phyloP scores from a whole-genome alignment of 768 basidiomycete genomes.

The Boletus pseudo-olivaceus region DNA sequence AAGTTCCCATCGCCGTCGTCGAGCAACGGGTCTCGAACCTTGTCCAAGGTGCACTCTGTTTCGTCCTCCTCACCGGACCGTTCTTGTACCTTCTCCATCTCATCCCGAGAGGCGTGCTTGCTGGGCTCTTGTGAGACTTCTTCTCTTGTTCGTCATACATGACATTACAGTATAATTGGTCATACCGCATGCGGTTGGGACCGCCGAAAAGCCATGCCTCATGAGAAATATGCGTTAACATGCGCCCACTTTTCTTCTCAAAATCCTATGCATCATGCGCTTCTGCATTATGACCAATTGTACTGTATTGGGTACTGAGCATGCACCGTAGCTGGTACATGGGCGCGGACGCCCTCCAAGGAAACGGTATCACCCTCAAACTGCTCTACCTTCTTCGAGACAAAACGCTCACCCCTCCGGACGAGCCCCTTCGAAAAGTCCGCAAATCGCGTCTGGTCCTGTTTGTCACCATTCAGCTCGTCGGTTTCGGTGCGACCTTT shows the following conservation, averaged over 20 bases:
- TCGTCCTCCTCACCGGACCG: slow-evolving; percentile 78
- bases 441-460: slow-evolving; percentile 69
- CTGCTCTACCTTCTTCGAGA: slow-evolving; percentile 79
- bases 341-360: slow-evolving; percentile 77
- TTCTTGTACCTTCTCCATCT: slow-evolving; percentile 76
- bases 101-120: slow-evolving; percentile 80
- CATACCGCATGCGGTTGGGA: background rate
- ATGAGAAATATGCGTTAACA: background rate
- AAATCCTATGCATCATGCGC: background rate
- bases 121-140: slow-evolving; percentile 74
- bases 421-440: slow-evolving; percentile 75
- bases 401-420: slow-evolving; percentile 49
- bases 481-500: slow-evolving; percentile 85
- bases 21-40: slow-evolving; percentile 94
- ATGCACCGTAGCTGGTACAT: slow-evolving; percentile 71
- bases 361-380: slow-evolving; percentile 81
- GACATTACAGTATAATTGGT: background rate
- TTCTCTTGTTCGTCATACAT: background rate
- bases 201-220: background rate
- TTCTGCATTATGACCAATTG: background rate
- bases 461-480: slow-evolving; percentile 71
- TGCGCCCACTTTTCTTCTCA: background rate
- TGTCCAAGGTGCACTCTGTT: slow-evolving; percentile 73
- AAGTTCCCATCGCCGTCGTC: slow-evolving; percentile 71
- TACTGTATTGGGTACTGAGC: background rate